Base-by-base conservation (phyloP, 495 filamentous ascomycete species). In the Sordaria brevicollis region DNA sequence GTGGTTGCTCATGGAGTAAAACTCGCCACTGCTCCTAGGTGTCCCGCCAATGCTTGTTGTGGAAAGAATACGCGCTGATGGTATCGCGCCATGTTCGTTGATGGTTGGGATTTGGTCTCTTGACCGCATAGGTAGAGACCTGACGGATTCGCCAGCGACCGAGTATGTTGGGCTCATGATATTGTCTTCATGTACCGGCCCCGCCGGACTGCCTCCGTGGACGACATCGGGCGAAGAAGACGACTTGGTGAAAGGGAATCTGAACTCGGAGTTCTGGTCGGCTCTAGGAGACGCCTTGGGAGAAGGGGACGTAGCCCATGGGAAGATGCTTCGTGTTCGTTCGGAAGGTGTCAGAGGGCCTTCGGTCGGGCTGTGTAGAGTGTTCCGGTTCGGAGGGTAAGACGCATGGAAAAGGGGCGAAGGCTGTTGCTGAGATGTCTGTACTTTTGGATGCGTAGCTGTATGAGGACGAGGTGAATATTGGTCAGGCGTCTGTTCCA, bases 1-100 rank as follows among this genome's bases (percentile, higher is more conserved):
- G 71, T 96, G 90, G 76, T 97, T 97, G 77, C 95, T 96, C 71
- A 92, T 81, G 4, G 93, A 93, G 77, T 96, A 97, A 72, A 97
- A 96, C 74, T 99, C 95, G 67, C 90, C 91, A 77, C 96, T 98
- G 74, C 93, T 97, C 75, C 96, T 83, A 31, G 92, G 91, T 62
- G 92, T 89, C 67, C 89, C 83, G 38, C 79, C 81, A 73, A 86
- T 82, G 71, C 91, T 94, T 31, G 88, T 87, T 34, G 89, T 87
- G 31, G 93, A 92, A 41, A 96, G 81, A 29, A 96, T 86, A 65
- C 90, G 84, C 17, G 92, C 86, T 35, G 80, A 75, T n/a, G 90
- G 80, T 21, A 87, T 86, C 19, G 85, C 82, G 54, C 87, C 76
- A 39, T 89, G 87, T 43, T 88, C 85, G 11, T 84, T 81, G 49